Base-by-base conservation (phyloP, 83 land plant species). In the Diphasiastrum complanatum region DNA sequence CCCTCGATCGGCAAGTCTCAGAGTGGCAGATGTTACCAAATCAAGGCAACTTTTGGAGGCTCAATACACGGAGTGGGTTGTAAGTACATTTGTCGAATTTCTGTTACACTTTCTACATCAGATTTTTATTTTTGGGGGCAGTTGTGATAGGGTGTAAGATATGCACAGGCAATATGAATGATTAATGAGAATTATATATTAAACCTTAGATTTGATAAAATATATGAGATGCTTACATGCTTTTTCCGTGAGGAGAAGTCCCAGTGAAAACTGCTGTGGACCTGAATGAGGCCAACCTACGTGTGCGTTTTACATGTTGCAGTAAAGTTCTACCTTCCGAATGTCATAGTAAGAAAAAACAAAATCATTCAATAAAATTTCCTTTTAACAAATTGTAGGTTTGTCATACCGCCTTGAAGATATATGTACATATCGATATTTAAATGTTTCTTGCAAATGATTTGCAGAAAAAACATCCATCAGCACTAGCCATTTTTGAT, bases 31-130 rank as follows among this genome's bases (percentile, higher is more conserved):
- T n/a, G n/a, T n/a, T n/a, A n/a, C n/a, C 45, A 14, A 41, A 0
- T 14, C n/a, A 14, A 18, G 45, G n/a, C n/a, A 41, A 14, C n/a
- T 48, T 6, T 18, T 18, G 51, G 51, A 48, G n/a, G n/a, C 51
- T 48, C 23, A 48, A 18, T 48, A 48, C 51, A 18, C 23, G 51
- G 51, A 48, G 23, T 48, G 51, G 51, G 51, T 48, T 18, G 51
- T 48, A 18, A 48, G 51, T 48, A 4, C 51, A n/a, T 48, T 6
- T 6, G 51, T 48, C n/a, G 5, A 5, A 6, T 48, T 18, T 48
- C n/a, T 48, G 51, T 48, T 48, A 18, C 23, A 24, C 4, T 6
- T 48, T 48, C 23, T 40, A 40, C 16, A 16, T 40, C 12, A 8
- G 16, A 40, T 16, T 40, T 40, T 8, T 40, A 40, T 40, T 8